Evolutionary conservation across 2,329 filamentous ascomycete genomes (phyloP), one percentile per base, ranked within the genome.

Genomic region (Fusarium sp.): DNA sequence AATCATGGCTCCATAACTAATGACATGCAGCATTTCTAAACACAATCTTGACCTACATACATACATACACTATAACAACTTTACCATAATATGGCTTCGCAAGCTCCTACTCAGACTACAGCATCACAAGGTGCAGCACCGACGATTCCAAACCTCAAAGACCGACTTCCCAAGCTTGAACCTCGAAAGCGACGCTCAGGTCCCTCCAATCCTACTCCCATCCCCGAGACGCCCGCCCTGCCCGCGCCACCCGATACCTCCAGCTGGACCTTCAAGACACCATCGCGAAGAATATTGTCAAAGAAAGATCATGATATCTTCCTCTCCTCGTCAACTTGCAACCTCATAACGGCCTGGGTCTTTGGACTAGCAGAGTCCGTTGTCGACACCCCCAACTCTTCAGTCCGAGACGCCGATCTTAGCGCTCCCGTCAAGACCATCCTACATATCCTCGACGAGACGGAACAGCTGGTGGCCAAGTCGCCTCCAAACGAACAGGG

Each of bases 321-420:
- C 75, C 85, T 94, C 19, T 82, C 87, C 1, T 98, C 94, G 0
- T 84, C 91, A 0, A 91, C 94, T 8, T 92, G 93, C 78, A 84
- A 84, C 9, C 86, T 98, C 40, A 86, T 99, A 43, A 83, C 92
- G 60, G 89, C 92, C 21, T 99, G 97, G 81, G 86, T 98, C 65
- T 98, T 97, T 79, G 88, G 88, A 11, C 88, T 99, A 22, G 91
- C 94, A 44, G 94, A 98, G 74, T 89, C 92, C 6, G 92, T 97
- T 44, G 83, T 89, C 50, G 90, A 92, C 75, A 88, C 84, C 28
- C 88, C 91, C 8, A 87, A 91, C 66, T 91, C 91, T 4, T 83
- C 91, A 7, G 80, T 89, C 61, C 73, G 73, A 42, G 84, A 85
- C 26, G 82, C 86, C n/a, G 83, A 87, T 43, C 79, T 89, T n/a